These are phyloP conservation scores for Tympanopsis confertula DNA, from an alignment of 2,329 filamentous ascomycete species.

Conservation along the genomic window DNA sequence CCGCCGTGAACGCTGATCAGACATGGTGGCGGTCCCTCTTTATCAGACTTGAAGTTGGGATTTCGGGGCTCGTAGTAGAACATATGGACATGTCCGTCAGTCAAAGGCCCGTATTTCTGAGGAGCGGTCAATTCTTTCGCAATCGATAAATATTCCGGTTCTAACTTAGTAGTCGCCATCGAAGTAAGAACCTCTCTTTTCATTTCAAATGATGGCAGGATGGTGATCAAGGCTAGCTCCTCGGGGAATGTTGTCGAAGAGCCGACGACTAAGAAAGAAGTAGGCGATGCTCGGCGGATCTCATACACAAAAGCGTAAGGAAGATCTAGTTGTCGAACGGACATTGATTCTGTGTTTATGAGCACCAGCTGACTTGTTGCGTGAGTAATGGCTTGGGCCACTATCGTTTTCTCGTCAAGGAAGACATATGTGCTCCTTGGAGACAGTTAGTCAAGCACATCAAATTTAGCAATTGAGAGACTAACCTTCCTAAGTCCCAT, in stretches of 20 bases:
- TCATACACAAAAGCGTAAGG: background rate
- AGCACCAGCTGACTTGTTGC: background rate
- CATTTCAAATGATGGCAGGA: too few species aligned
- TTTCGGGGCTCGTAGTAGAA: background rate
- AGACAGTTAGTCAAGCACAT: too few species aligned
- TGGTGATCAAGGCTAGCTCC: background rate
- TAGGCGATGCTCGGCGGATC: background rate
- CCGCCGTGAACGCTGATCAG: background rate
- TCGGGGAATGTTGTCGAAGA: background rate
- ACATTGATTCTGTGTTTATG: background rate
- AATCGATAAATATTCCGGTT: background rate
- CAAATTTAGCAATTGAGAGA: too few species aligned
- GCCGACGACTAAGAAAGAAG: background rate
- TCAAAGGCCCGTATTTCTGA: background rate
- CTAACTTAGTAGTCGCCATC: too few species aligned
- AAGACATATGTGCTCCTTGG: constrained; percentile 12
- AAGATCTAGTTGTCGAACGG: background rate
- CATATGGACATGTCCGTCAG: background rate
- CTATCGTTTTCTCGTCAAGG: background rate
- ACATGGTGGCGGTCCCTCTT: background rate
- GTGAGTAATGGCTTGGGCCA: background rate
- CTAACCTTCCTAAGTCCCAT: background rate
- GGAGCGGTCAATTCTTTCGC: background rate
- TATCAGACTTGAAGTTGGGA: background rate
- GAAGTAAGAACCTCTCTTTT: too few species aligned